These are phyloP conservation scores for Pyrenochaeta sp. DNA, from an alignment of 2,329 filamentous ascomycete genomes.

Conservation along the genomic window DNA sequence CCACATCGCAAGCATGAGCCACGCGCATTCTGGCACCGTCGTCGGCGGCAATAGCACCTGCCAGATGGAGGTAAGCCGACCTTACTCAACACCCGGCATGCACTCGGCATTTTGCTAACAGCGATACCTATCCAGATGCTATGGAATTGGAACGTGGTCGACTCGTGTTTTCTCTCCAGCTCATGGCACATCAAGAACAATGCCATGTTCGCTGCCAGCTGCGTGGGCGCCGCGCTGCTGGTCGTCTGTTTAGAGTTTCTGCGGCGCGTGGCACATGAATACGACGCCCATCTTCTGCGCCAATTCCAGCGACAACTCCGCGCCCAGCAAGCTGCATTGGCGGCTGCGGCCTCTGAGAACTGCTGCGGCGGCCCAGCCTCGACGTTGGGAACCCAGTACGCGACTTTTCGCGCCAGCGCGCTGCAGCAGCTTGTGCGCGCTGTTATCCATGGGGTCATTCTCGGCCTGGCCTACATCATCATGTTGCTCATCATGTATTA, in stretches of 20 bases:
- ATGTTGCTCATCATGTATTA: slow-evolving; percentile 76
- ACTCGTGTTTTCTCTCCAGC: slow-evolving; percentile 72
- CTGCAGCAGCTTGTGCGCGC: slow-evolving; percentile 73
- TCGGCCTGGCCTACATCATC: slow-evolving; percentile 78
- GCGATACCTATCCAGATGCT: slow-evolving; percentile 67
- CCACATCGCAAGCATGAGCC: slow-evolving; percentile 19
- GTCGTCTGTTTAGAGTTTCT: slow-evolving; percentile 76
- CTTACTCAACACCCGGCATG: too few relatives aligned
- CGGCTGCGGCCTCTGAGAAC: slow-evolving; percentile 23
- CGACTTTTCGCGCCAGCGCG: slow-evolving; percentile 61
- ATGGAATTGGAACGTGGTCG: slow-evolving; percentile 79
- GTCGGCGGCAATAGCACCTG: slow-evolving; percentile 36
- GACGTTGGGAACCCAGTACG: slow-evolving; percentile 32
- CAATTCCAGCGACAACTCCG: slow-evolving; percentile 54
- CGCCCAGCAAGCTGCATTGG: slow-evolving; percentile 28
- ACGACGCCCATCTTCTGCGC: slow-evolving; percentile 70
- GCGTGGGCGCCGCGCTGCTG: slow-evolving; percentile 78
- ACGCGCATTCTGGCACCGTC: slow-evolving; percentile 19
- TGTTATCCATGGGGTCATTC: slow-evolving; percentile 72
- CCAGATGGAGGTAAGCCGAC: slow-evolving; percentile 49
- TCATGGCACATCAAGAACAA: slow-evolving; percentile 74
- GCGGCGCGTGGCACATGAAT: slow-evolving; percentile 74
- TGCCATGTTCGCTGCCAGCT: slow-evolving; percentile 80
- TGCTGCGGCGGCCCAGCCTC: slow-evolving; percentile 34
- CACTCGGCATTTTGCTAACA: not conserved